phyloP scores from a whole-genome alignment of 2,329 filamentous ascomycete species.

The Stemphylium beticola region DNA sequence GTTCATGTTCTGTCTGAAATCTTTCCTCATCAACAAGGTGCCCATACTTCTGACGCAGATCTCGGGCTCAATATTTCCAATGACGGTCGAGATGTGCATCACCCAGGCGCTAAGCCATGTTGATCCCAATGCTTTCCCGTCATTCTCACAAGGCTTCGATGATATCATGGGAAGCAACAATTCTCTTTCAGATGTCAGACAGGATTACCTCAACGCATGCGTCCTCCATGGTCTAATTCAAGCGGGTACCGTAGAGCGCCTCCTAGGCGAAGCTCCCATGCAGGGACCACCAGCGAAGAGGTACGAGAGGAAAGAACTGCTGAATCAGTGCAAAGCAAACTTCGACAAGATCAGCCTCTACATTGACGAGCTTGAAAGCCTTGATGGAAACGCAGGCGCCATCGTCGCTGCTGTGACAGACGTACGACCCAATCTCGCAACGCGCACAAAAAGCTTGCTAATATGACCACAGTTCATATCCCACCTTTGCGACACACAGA shows the following conservation, averaged over 20 bases:
- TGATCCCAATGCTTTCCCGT: slow-evolving; percentile 67
- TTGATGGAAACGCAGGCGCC: slow-evolving; percentile 89
- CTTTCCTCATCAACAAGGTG: slow-evolving; percentile 81
- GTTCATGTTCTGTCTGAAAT: slow-evolving; percentile 75
- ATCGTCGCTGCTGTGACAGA: slow-evolving; percentile 72
- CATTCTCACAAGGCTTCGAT: slow-evolving; percentile 68
- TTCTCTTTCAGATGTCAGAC: slow-evolving; percentile 70
- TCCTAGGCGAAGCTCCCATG: slow-evolving; percentile 85
- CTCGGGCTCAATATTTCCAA: slow-evolving; percentile 62
- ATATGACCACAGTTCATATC: slow-evolving; percentile 63
- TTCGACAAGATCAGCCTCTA: slow-evolving; percentile 76
- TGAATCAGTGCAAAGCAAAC: slow-evolving; percentile 78
- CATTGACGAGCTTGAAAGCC: slow-evolving; percentile 81
- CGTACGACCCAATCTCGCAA: slow-evolving; percentile 26
- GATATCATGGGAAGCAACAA: slow-evolving; percentile 62
- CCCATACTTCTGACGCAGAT: slow-evolving; percentile 67
- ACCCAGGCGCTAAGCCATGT: slow-evolving; percentile 69
- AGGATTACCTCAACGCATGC: slow-evolving; percentile 89
- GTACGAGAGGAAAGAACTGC: slow-evolving; percentile 77
- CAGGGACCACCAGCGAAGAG: slow-evolving; percentile 76
- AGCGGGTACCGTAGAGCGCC: slow-evolving; percentile 75
- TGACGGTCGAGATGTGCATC: slow-evolving; percentile 69
- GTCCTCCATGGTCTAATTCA: slow-evolving; percentile 85
- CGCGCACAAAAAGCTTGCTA: not conserved
- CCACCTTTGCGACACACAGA: slow-evolving; percentile 72